Conservation (phyloP, 2,329 filamentous ascomycete species). For the Herpotrichia juniperi region DNA sequence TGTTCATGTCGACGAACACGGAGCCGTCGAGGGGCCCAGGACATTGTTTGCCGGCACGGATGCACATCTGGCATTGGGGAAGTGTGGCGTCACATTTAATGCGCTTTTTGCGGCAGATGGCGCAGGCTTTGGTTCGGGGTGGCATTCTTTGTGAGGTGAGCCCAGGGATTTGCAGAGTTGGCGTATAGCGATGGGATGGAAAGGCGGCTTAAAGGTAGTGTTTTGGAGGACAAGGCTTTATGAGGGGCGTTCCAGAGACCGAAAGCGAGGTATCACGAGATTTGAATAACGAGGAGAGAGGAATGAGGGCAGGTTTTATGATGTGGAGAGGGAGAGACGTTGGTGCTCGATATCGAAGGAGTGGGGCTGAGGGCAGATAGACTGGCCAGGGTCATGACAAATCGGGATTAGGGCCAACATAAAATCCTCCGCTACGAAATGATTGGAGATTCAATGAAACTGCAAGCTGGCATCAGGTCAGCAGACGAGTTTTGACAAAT, state of each 20-base stretch:
- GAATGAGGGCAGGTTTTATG: no score
- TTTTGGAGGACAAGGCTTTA: no score
- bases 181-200: no score
- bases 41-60: conserved; percentile 26
- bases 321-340: neutral
- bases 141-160: no score
- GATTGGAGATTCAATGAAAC: neutral
- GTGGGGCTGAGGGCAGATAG: neutral
- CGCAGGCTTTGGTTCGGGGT: conserved; percentile 32
- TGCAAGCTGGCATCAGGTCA: neutral
- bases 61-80: conserved; percentile 38
- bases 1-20: conserved; percentile 39
- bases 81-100: conserved; percentile 41
- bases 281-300: neutral
- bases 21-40: conserved; percentile 32
- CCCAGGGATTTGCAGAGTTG: no score
- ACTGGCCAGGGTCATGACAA: no score
- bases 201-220: no score
- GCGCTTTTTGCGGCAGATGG: conserved; percentile 36
- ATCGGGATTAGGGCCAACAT: no score
- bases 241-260: no score
- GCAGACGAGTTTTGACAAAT: neutral
- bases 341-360: neutral
- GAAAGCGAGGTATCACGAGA: no score
- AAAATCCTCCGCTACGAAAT: neutral